A percentile compares a stretch with the other conserved stretches of the same genome.
Conservation (phyloP, 352 stramenopile species). For the Peronospora destructor region DNA sequence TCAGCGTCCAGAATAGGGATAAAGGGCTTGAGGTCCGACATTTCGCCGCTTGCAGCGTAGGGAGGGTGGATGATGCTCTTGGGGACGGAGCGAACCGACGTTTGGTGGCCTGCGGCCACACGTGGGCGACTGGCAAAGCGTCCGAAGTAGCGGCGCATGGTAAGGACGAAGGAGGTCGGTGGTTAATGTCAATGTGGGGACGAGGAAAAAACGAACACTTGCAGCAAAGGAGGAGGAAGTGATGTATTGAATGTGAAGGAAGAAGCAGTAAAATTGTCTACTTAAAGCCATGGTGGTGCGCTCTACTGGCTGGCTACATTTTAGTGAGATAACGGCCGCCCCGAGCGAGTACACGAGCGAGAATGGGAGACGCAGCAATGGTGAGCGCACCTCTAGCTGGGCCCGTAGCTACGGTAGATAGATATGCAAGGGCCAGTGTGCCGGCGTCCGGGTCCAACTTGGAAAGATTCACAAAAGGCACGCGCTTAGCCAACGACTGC, state of each 20-base stretch:
- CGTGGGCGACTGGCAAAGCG: constrained; percentile 26
- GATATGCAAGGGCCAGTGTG: constrained; percentile 84
- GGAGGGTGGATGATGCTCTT: constrained; percentile 46
- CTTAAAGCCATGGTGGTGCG: too few relatives aligned
- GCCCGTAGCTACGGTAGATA: constrained; percentile 86
- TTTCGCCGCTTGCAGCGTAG: constrained; percentile 54
- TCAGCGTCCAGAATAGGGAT: constrained; percentile 69
- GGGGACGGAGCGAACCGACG: constrained; percentile 43
- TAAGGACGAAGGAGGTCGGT: not conserved
- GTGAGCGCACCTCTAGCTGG: constrained; percentile 64
- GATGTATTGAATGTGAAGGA: not conserved
- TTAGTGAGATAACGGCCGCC: constrained; percentile 18
- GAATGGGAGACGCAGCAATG: constrained; percentile 61
- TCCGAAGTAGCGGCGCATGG: constrained; percentile 34
- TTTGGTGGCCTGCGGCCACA: constrained; percentile 45
- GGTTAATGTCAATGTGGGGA: constrained; percentile 1
- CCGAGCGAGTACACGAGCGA: constrained; percentile 58
- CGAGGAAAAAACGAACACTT: constrained; percentile 5
- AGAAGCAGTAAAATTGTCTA: too few relatives aligned
- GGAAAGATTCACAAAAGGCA: constrained; percentile 68
- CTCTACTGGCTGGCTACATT: constrained; percentile 13
- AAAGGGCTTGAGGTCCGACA: constrained; percentile 63
- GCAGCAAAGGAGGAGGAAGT: constrained; percentile 2
- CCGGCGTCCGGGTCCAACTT: constrained; percentile 63
- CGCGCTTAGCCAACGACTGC: constrained; percentile 37